These are phyloP conservation scores for Cyberlindnera mississippiensis DNA, from an alignment of 805 yeast species.

Conservation along the genomic window DNA sequence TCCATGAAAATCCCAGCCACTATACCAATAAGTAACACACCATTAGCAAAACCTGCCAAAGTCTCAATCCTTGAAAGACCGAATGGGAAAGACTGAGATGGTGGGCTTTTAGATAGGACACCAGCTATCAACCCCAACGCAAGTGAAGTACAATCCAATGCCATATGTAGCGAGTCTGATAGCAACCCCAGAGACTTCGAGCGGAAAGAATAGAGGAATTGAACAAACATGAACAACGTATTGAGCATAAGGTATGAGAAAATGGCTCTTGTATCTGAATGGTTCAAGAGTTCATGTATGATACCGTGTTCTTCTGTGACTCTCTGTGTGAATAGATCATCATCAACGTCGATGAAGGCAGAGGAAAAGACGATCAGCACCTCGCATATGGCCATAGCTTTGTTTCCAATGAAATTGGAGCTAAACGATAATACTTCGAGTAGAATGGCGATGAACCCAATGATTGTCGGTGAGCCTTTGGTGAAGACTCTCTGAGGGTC, in stretches of 20 bases:
- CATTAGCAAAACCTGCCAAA: conserved; percentile 93
- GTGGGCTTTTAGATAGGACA: conserved; percentile 52
- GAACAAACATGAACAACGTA: conserved; percentile 91
- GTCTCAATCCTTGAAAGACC: conserved; percentile 85
- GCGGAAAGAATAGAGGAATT: conserved; percentile 83
- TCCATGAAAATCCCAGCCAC: conserved; percentile 86
- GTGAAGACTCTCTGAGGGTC: conserved; percentile 13
- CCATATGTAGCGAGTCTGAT: conserved; percentile 95
- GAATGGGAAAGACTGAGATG: conserved; percentile 75
- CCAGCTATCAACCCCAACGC: conserved; percentile 89
- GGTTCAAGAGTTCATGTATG: conserved; percentile 24
- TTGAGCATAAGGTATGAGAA: conserved; percentile 83
- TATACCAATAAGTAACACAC: conserved; percentile 81
- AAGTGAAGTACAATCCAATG: conserved; percentile 87
- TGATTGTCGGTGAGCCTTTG: conserved; percentile 19
- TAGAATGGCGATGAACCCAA: conserved; percentile 32
- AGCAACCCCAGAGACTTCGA: conserved; percentile 88
- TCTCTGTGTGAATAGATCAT: conserved; percentile 6
- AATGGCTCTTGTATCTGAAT: conserved; percentile 80
- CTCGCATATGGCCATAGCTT: conserved; percentile 13
- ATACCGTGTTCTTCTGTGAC: conserved; percentile 13
- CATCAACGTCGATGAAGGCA: conserved; percentile 16
- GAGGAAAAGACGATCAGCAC: conserved; percentile 12
- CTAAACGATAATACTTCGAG: conserved; percentile 34
- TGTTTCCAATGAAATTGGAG: conserved; percentile 12